These are phyloP conservation scores for Colletotrichum sp. DNA, from an alignment of 2,329 filamentous ascomycete species.

Conservation along the genomic window DNA sequence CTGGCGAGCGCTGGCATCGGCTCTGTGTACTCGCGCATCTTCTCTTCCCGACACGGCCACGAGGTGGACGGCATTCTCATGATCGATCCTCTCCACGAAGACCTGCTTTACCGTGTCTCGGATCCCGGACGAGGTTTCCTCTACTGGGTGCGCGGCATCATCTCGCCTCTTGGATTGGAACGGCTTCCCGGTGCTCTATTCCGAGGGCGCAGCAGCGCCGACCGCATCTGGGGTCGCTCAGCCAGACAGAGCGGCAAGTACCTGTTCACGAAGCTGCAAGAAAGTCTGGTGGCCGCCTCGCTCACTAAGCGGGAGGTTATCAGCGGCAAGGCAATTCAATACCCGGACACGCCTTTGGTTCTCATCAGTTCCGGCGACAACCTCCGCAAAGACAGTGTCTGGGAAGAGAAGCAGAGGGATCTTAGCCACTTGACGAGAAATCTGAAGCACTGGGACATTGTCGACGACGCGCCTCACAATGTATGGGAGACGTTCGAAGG, in stretches of 20 bases:
- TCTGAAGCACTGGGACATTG: conserved; percentile 83
- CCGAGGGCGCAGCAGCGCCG: conserved; percentile 77
- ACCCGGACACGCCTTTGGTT: conserved; percentile 74
- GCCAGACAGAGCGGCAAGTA: conserved; percentile 82
- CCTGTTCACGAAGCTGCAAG: conserved; percentile 91
- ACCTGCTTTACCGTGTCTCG: conserved; percentile 74
- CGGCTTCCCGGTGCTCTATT: conserved; percentile 82
- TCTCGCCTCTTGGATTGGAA: conserved; percentile 87
- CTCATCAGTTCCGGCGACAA: conserved; percentile 83
- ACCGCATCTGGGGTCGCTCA: conserved; percentile 83
- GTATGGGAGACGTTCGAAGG: conserved; percentile 83
- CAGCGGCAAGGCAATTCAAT: conserved; percentile 81
- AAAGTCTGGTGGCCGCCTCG: conserved; percentile 85
- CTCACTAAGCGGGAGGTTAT: conserved; percentile 84
- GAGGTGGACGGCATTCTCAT: conserved; percentile 81
- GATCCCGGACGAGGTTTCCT: conserved; percentile 76
- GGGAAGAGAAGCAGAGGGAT: conserved; percentile 87
- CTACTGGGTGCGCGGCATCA: conserved; percentile 84
- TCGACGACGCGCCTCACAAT: conserved; percentile 82
- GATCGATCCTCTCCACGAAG: conserved; percentile 89
- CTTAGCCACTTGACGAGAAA: conserved; percentile 81
- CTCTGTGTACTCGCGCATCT: conserved; percentile 88
- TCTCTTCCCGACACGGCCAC: conserved; percentile 80
- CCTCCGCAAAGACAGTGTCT: conserved; percentile 69
- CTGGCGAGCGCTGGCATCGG: conserved; percentile 87